A percentile compares a stretch with the other conserved stretches of the same genome.
Conservation (phyloP, 2,329 filamentous ascomycete species). For the Pseudopyrenochaeta lycopersici region DNA sequence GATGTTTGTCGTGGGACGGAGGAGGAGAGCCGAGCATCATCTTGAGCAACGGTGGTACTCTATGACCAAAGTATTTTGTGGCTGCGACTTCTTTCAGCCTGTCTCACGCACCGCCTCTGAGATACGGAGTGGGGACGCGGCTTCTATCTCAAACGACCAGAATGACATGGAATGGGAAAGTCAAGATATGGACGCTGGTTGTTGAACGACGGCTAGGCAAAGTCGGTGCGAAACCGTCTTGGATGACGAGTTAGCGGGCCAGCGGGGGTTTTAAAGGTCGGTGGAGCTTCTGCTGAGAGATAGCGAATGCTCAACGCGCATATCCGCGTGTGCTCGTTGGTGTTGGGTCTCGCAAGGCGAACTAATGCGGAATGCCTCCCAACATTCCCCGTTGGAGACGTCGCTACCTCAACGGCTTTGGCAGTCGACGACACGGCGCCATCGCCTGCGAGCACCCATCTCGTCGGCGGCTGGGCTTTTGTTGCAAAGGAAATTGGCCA, state of each 20-base stretch:
- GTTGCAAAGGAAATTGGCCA: no score
- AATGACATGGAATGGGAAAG: no score
- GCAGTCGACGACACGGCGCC: no score
- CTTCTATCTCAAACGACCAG: neutral
- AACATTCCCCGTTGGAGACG: slow-evolving; percentile 16
- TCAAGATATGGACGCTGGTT: no score
- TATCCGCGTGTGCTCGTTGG: slow-evolving; percentile 11
- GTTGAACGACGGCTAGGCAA: slow-evolving; percentile 3
- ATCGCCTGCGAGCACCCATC: no score
- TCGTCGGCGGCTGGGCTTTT: no score
- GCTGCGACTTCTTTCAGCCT: neutral
- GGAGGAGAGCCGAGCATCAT: slow-evolving; percentile 34
- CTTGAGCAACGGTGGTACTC: neutral
- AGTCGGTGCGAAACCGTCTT: neutral
- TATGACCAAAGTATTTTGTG: neutral
- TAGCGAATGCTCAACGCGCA: slow-evolving; percentile 27
- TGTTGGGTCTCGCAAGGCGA: slow-evolving; percentile 26
- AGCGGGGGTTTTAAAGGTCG: slow-evolving; percentile 19
- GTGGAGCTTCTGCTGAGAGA: slow-evolving; percentile 28
- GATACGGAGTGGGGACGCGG: slow-evolving; percentile 1
- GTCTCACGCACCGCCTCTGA: no score
- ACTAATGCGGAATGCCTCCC: slow-evolving; percentile 34
- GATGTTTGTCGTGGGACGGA: slow-evolving; percentile 17
- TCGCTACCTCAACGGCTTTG: slow-evolving; percentile 8
- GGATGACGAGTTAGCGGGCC: slow-evolving; percentile 18